Base-by-base conservation (phyloP, 345 rosid species). In the Corchorus capsularis region DNA sequence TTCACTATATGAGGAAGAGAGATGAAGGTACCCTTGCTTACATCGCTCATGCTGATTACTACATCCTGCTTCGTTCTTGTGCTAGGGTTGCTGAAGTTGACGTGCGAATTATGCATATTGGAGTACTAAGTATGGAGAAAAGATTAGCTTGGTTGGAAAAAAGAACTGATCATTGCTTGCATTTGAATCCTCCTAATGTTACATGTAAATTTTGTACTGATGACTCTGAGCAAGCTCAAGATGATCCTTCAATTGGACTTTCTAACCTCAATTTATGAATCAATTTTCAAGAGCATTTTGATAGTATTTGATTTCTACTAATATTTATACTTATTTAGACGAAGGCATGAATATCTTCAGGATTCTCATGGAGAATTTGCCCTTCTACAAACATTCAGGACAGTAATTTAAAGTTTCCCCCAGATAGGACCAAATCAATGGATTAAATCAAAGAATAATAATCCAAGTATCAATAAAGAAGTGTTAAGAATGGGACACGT, bases 21-120 rank as follows among this genome's bases (percentile, higher is more conserved):
- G 90, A 88, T 34, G 85, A 86, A 35, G 97, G 95, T 50, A 78
- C 79, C 20, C 70, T 84, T 49, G 77, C 84, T 39, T 90, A 88
- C 5, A 87, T 75, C 10, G 93, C 93, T 12, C 98, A 92, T 72
- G 96, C 94, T 3, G 98, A 93, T 84, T 92, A 95, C 77, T 93
- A 90, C 83, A 88, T 93, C 61, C 76, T 92, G 63, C 89, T 92
- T 72, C 87, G 89, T 12, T 86, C 86, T 54, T 93, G 94, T 73
- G 96, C 93, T 20, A 78, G 69, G 68, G 86, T 83, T 7, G 91
- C 87, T 20, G 85, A 89, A 82, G 84, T 94, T 6, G 95, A 91
- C 62, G 74, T 74, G 32, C 84, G 93, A 72, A 83, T 76, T 62
- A 87, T 94, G 94, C 97, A 94, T 69, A 69, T 79, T 22, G 92